Evolutionary conservation across 352 stramenopile species (phyloP).

Genomic region (Globisporangium viniferum): DNA sequence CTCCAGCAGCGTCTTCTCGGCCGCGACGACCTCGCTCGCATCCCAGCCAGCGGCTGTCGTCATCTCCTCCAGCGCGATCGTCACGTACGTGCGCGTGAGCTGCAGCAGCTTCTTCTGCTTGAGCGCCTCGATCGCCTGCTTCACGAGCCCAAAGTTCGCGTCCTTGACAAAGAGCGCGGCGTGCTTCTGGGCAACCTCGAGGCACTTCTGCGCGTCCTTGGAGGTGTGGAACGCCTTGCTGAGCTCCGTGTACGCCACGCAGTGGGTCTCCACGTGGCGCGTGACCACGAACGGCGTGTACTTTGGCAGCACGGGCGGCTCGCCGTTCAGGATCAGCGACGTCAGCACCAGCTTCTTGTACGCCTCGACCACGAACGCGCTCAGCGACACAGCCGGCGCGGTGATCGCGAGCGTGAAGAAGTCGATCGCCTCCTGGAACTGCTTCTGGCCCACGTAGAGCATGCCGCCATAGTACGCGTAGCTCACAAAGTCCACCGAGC

Average conservation of each 20-base stretch:
- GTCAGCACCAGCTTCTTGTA: conserved; percentile 83
- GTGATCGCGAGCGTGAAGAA: conserved; percentile 75
- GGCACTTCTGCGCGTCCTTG: conserved; percentile 32
- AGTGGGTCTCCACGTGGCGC: conserved; percentile 68
- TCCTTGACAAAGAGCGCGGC: conserved; percentile 50
- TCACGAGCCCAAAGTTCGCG: conserved; percentile 73
- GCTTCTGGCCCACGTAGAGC: conserved; percentile 72
- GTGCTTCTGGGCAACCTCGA: conserved; percentile 39
- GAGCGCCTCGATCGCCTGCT: conserved; percentile 66
- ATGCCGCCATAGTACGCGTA: conserved; percentile 86
- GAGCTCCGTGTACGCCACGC: conserved; percentile 53
- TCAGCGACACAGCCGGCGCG: conserved; percentile 63
- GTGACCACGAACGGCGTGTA: conserved; percentile 78
- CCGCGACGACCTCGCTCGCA: conserved; percentile 23
- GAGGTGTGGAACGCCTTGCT: conserved; percentile 48
- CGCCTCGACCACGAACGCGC: conserved; percentile 75
- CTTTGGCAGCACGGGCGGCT: conserved; percentile 61
- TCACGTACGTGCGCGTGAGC: conserved; percentile 77
- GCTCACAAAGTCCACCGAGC: conserved; percentile 61
- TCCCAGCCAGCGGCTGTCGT: conserved; percentile 42
- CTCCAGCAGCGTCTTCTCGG: conserved; percentile 63
- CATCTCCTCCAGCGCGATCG: conserved; percentile 66
- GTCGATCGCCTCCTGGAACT: conserved; percentile 68
- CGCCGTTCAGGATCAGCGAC: conserved; percentile 56
- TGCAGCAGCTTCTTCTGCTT: conserved; percentile 71